A percentile compares a stretch with the other conserved stretches of the same genome.
Conservation (phyloP, 2,329 filamentous ascomycete species). For the Colletotrichum costaricense region DNA sequence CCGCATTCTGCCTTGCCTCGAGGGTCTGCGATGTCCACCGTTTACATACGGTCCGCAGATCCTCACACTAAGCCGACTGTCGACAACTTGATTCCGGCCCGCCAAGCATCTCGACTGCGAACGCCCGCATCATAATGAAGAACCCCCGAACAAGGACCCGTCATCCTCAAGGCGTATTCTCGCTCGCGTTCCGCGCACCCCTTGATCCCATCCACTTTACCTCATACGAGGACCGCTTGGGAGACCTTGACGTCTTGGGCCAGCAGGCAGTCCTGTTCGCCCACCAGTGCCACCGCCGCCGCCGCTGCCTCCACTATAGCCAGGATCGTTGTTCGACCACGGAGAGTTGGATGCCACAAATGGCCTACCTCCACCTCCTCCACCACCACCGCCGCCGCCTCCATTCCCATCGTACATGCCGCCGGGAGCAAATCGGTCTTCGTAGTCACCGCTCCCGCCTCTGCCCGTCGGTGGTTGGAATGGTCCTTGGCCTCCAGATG, state of each 20-base stretch:
- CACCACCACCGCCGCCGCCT: conserved; percentile 41
- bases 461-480: conserved; percentile 57
- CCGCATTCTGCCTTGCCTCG: not conserved
- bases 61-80: not conserved
- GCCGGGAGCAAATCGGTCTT: conserved; percentile 59
- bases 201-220: conserved; percentile 40
- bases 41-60: not conserved
- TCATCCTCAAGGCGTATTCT: not conserved
- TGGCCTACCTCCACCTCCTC: conserved; percentile 49
- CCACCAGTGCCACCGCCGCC: conserved; percentile 50
- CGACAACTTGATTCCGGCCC: not conserved
- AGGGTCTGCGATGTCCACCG: not conserved
- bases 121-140: not conserved
- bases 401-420: conserved; percentile 57
- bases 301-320: conserved; percentile 37
- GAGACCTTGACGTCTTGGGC: conserved; percentile 51
- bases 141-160: not conserved
- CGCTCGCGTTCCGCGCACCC: not conserved
- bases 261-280: conserved; percentile 57
- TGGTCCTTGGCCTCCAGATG: conserved; percentile 52
- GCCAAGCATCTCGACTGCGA: not conserved
- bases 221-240: conserved; percentile 53
- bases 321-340: conserved; percentile 56
- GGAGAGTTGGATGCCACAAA: conserved; percentile 60
- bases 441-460: conserved; percentile 49